phyloP scores from a whole-genome alignment of 78 protist genomes.

The Guillardia theta region DNA sequence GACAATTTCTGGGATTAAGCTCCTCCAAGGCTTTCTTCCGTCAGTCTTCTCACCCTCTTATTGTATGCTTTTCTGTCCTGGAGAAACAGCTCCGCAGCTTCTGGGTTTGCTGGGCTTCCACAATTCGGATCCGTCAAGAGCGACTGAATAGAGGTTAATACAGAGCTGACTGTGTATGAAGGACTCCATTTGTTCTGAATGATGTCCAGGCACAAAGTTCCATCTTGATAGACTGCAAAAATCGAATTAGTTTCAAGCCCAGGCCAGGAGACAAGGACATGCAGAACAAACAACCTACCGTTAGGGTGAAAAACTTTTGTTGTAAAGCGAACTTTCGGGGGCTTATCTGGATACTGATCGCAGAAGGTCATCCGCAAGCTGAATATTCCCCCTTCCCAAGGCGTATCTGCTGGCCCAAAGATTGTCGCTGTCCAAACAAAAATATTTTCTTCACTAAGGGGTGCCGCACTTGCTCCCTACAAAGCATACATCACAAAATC shows the following conservation, averaged over 20 bases:
- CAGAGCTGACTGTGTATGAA: conserved; percentile 49
- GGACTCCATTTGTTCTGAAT: conserved; percentile 67
- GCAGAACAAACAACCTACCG: background rate
- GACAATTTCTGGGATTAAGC: too few species aligned
- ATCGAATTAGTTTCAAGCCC: background rate
- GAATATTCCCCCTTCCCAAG: conserved; percentile 74
- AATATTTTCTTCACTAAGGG: conserved; percentile 44
- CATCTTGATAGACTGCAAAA: conserved; percentile 48
- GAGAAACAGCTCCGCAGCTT: conserved; percentile 56
- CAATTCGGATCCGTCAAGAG: conserved; percentile 64
- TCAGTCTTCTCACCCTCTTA: conserved; percentile 9
- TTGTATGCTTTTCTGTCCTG: conserved; percentile 35
- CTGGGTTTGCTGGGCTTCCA: conserved; percentile 58
- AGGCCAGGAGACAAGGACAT: background rate
- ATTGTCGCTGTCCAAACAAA: conserved; percentile 68
- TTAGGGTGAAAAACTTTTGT: conserved; percentile 47
- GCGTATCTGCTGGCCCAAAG: conserved; percentile 74
- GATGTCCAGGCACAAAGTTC: conserved; percentile 60
- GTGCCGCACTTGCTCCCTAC: conserved; percentile 53
- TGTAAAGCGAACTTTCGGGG: conserved; percentile 58
- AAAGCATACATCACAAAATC: background rate
- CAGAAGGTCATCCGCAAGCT: conserved; percentile 49
- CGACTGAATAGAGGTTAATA: conserved; percentile 55
- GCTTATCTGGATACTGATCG: conserved; percentile 62
- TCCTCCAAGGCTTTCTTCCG: background rate